These are phyloP conservation scores for Amyloporia xantha DNA, from an alignment of 768 basidiomycete genomes.

Conservation along the genomic window DNA sequence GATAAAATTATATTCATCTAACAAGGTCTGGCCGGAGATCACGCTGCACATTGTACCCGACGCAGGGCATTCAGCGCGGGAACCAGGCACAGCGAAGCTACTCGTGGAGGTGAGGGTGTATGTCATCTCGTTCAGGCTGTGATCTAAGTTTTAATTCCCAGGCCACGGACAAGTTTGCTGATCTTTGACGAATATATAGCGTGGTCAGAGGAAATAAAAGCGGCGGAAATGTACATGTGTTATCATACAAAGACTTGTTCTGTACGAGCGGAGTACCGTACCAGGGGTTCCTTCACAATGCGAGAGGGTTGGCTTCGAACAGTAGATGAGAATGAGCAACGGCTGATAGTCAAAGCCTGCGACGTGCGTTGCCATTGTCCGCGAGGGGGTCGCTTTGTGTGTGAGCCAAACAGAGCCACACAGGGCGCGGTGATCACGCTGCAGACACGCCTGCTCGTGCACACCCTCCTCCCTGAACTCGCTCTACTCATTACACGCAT, in stretches of 20 bases:
- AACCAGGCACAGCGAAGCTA: constrained; percentile 59
- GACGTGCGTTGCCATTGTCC: no score
- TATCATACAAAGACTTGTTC: no score
- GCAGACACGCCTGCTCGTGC: neutral
- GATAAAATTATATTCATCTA: neutral
- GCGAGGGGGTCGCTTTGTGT: no score
- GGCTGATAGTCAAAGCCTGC: no score
- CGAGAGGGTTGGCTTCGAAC: no score
- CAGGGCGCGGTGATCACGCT: neutral
- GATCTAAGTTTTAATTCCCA: no score
- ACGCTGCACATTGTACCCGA: constrained; percentile 72
- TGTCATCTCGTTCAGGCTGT: no score
- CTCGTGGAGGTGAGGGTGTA: constrained; percentile 54
- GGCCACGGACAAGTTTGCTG: constrained; percentile 41
- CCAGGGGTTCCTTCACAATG: no score
- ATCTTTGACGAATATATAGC: constrained; percentile 18
- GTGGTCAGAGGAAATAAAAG: neutral
- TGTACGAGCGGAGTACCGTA: no score
- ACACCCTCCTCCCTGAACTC: neutral
- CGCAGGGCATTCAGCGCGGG: constrained; percentile 83
- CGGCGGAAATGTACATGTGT: no score
- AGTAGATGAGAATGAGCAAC: no score
- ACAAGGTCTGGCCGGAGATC: constrained; percentile 69
- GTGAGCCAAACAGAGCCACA: constrained; percentile 4
- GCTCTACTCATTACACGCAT: neutral